Base-by-base conservation (phyloP, 257 asterid genomes). In the Mitragyna speciosa region DNA sequence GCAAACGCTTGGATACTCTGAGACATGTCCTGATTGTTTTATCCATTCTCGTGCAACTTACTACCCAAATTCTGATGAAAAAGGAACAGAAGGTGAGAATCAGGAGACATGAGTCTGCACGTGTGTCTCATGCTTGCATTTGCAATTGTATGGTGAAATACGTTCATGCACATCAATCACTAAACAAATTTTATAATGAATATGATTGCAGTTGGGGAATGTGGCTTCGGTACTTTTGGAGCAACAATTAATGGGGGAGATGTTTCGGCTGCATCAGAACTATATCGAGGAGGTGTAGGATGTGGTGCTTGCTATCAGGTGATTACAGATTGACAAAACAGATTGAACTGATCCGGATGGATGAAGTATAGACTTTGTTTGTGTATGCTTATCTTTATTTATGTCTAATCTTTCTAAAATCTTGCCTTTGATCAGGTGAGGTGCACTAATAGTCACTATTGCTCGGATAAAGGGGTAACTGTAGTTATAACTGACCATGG, bases 291-390 rank as follows among this genome's bases (percentile, higher is more conserved):
- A 79, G 98, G 98, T 45, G 80, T 89, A 56, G 98, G 97, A 64
- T 92, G 98, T 59, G 96, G 98, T 56, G 90, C 94, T 65, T 93
- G 97, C 87, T 92, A 93, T 82, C 90, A 93, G 93, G 97, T 90
- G 73, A 84, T 54, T 78, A 77, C 73, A 7, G 70, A 64, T 17
- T 77, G 78, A 31, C 73, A 75, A 80, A 30, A 74, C 28, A 49
- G 58, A 81, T n/a, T 31, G 12, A 31, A 39, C 33, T 72, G 24
- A 68, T 65, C 20, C 52, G 30, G n/a, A 70, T 54, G 22, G 0
- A 19, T 56, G 59, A 75, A n/a, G 41, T 24, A 41, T 22, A 79
- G 47, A 26, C 10, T 43, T 20, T 10, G 61, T 75, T 54, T 49
- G 31, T 41, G 69, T 72, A 51, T 5, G 61, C 43, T 67, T 39